Base-by-base conservation (phyloP, 768 basidiomycete genomes). In the Lactarius vividus region DNA sequence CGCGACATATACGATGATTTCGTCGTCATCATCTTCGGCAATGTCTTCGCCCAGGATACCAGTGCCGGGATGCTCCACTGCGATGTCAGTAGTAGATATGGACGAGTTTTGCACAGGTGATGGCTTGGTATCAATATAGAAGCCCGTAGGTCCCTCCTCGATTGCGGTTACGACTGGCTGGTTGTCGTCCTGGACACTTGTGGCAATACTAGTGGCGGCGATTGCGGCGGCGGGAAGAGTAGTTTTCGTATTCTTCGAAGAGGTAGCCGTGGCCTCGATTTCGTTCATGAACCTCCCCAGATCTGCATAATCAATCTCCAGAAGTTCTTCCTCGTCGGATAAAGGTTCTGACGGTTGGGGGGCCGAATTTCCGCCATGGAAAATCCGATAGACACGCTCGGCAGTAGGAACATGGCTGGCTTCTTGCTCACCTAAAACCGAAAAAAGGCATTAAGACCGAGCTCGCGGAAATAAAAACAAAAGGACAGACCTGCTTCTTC, bases 1-100 rank as follows among this genome's bases (percentile, higher is more conserved):
- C 0, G 89, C 89, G 29, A 85, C 87, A 71, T 92, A 92, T 11
- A 92, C 89, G 62, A 92, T 91, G 4, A 83, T 72, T 63, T 92
- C 91, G n/a, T 89, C 87, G 37, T 86, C 85, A 11, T 89, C 88
- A 35, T 86, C 85, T 11, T 68, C 71, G 33, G 71, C 69, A 23
- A 57, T 58, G 28, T 55, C 63, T 61, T 39, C 68, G 20, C 62
- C 61, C 18, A 49, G 33, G n/a, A 31, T 42, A 26, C 40, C 70
- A 23, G 69, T 63, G 5, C 64, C 52, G 10, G 64, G 29, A 46
- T 42, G 56, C 23, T 73, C 60, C 46, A 69, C 57, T 6, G 59
- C 35, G 10, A 65, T 61, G 8, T 28, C 42, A 7, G 52, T 49
- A 26, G 37, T 5, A 1, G 66, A 39, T 35, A 63, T 29, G 1